Conservation (phyloP, 2,329 filamentous ascomycete species). For the Penicillium janthinellum region DNA sequence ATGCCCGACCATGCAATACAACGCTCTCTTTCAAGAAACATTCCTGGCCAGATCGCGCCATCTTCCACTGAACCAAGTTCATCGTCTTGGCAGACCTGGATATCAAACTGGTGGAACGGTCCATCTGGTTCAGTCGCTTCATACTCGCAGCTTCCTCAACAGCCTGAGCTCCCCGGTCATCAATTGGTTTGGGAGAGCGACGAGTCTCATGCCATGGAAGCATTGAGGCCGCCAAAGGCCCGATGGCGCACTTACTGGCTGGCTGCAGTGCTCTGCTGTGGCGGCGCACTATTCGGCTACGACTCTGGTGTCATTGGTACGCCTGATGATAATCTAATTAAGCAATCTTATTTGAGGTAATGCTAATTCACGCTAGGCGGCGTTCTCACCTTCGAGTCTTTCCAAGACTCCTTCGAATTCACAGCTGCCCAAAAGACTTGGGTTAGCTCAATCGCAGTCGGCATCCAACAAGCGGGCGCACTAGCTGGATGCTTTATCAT, state of each 20-base stretch:
- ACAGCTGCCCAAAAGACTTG: slow-evolving; percentile 43
- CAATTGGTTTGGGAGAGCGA: slow-evolving; percentile 3
- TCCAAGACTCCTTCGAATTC: slow-evolving; percentile 47
- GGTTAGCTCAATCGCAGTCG: slow-evolving; percentile 53
- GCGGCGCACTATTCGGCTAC: slow-evolving; percentile 50
- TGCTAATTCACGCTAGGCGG: slow-evolving; percentile 37
- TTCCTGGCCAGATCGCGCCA: slow-evolving; percentile 4
- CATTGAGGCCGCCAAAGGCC: slow-evolving; percentile 30
- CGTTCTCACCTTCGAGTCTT: slow-evolving; percentile 51
- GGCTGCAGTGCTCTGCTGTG: slow-evolving; percentile 54
- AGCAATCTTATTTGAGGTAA: background rate
- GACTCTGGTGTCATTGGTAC: slow-evolving; percentile 49
- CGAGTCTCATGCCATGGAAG: slow-evolving; percentile 12
- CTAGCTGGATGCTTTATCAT: slow-evolving; percentile 55
- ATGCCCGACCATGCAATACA: slow-evolving; percentile 18
- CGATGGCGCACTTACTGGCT: slow-evolving; percentile 55
- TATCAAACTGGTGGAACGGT: slow-evolving; percentile 18
- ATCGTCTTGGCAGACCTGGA: slow-evolving; percentile 9
- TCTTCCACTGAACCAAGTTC: slow-evolving; percentile 12
- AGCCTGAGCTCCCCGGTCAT: slow-evolving; percentile 9
- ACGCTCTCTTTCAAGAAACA: slow-evolving; percentile 13
- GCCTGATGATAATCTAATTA: background rate
- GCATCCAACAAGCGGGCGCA: slow-evolving; percentile 56
- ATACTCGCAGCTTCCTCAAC: slow-evolving; percentile 23
- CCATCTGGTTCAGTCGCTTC: slow-evolving; percentile 5